Evolutionary conservation across 2,329 filamentous ascomycete species (phyloP).

Genomic region (Tolypocladium album): DNA sequence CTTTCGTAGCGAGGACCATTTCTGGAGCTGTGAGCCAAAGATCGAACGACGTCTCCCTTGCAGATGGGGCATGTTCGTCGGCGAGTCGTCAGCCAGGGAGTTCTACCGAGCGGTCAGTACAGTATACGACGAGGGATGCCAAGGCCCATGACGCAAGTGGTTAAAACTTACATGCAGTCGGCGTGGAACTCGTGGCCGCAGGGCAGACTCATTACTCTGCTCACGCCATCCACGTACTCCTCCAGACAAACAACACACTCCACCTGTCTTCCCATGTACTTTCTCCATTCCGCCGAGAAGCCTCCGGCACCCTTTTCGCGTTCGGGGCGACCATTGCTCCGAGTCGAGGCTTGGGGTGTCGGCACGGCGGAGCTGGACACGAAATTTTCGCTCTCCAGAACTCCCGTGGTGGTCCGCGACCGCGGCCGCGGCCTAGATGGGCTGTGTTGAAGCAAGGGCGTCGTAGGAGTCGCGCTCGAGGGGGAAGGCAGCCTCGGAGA

Average conservation of each 20-base stretch:
- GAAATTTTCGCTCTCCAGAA: conserved; percentile 38
- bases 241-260: conserved; percentile 97
- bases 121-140: conserved; percentile 2
- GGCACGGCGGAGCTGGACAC: conserved; percentile 31
- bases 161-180: conserved; percentile 83
- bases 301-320: conserved; percentile 36
- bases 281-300: conserved; percentile 46
- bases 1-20: conserved; percentile 42
- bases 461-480: conserved; percentile 58
- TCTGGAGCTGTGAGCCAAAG: conserved; percentile 43
- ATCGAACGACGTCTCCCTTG: conserved; percentile 87
- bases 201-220: conserved; percentile 89
- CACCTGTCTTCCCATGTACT: conserved; percentile 57
- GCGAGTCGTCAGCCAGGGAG: conserved; percentile 91
- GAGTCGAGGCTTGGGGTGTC: conserved; percentile 21
- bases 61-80: conserved; percentile 97
- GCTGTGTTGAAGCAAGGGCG: conserved; percentile 62
- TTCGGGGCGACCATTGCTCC: conserved; percentile 21
- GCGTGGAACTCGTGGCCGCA: conserved; percentile 97
- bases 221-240: conserved; percentile 91
- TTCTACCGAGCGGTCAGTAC: conserved; percentile 41
- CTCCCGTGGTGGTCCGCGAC: conserved; percentile 53
- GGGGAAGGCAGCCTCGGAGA: conserved; percentile 51
- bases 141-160: background rate
- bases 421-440: conserved; percentile 46